Conservation (phyloP, 2,329 filamentous ascomycete species). For the Phyllosticta citribraziliensis region DNA sequence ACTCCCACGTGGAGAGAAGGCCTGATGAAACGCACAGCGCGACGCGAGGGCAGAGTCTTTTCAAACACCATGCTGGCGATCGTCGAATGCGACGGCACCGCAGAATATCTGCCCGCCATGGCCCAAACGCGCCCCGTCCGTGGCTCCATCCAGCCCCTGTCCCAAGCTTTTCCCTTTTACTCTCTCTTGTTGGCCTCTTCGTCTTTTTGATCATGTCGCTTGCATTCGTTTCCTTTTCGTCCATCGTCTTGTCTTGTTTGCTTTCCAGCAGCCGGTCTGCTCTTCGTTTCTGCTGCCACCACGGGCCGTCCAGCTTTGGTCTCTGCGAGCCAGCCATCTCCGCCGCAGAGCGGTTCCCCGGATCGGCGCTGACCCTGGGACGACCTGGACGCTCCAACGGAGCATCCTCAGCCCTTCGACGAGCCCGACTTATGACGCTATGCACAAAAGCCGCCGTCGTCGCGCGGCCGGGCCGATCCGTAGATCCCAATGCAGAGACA, state of each 20-base stretch:
- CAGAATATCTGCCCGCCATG: background rate
- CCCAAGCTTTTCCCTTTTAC: too few relatives aligned
- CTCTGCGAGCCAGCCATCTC: background rate
- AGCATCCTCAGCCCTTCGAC: background rate
- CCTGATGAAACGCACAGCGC: background rate
- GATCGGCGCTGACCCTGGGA: background rate
- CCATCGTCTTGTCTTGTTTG: too few relatives aligned
- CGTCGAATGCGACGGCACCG: background rate
- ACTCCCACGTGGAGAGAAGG: background rate
- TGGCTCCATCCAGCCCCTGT: background rate
- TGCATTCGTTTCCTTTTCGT: too few relatives aligned
- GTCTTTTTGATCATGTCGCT: too few relatives aligned
- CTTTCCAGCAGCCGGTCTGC: too few relatives aligned
- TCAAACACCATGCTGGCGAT: background rate
- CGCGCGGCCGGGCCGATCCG: slow-evolving; percentile 3
- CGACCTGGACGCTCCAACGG: background rate
- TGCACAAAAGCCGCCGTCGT: background rate
- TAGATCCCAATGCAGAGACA: slow-evolving; percentile 6
- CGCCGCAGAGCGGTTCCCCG: background rate
- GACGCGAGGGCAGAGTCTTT: background rate
- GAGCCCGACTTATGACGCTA: background rate
- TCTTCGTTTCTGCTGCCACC: too few relatives aligned
- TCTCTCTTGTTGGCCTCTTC: too few relatives aligned
- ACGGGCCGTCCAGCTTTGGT: too few relatives aligned
- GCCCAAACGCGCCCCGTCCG: background rate